Percentiles rank a stretch among this genome's conserved stretches.
phyloP scores from a whole-genome alignment of 208 protist species.

The Crithidia mellificae region DNA sequence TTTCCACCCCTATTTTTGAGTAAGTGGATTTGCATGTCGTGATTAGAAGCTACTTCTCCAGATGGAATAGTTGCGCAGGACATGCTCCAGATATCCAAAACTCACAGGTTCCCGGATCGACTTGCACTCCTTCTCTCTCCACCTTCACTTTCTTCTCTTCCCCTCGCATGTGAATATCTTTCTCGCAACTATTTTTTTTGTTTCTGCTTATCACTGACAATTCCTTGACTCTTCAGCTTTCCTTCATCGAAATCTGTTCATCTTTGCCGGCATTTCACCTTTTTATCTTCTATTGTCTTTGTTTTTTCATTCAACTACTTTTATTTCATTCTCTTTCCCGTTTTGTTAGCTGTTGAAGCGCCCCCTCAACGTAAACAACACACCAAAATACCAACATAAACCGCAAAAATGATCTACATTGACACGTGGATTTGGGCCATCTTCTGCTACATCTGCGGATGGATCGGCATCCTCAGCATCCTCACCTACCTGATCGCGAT shows the following conservation, averaged over 20 bases:
- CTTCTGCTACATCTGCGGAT: constrained; percentile 62
- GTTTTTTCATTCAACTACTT: constrained; percentile 1
- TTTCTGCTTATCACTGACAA: background rate
- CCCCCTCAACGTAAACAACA: constrained; percentile 21
- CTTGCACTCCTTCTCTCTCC: too few species aligned
- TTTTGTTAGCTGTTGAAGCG: constrained; percentile 13
- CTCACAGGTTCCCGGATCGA: too few species aligned
- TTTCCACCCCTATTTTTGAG: too few species aligned
- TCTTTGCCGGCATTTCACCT: constrained; percentile 19
- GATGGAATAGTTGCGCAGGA: too few species aligned
- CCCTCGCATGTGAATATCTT: too few species aligned
- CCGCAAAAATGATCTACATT: constrained; percentile 65
- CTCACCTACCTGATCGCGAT: constrained; percentile 62
- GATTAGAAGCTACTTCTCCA: too few species aligned
- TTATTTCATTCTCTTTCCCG: background rate
- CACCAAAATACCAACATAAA: constrained; percentile 4
- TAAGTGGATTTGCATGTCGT: too few species aligned
- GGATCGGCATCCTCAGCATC: constrained; percentile 80
- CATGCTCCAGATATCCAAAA: too few species aligned
- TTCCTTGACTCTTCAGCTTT: too few species aligned
- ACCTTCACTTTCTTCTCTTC: too few species aligned
- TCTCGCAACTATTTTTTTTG: too few species aligned
- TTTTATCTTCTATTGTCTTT: constrained; percentile 9
- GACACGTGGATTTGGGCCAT: constrained; percentile 55
- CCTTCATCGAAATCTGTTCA: constrained; percentile 1